These are phyloP conservation scores for Chaetomiaceae sp. DNA, from an alignment of 2,329 filamentous ascomycete species.

Conservation along the genomic window DNA sequence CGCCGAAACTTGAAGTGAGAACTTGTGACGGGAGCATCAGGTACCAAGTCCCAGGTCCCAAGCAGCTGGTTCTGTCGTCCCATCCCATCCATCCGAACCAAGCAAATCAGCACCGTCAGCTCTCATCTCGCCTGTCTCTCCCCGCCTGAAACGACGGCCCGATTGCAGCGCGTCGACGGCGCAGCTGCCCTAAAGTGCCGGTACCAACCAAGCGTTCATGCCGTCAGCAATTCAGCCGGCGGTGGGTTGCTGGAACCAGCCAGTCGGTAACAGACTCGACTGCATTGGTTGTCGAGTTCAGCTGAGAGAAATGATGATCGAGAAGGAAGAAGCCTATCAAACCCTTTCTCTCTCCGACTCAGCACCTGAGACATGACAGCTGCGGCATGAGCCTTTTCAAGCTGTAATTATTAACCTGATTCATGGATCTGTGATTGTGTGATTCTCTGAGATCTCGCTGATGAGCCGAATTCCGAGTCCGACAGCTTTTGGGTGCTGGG, in stretches of 20 bases:
- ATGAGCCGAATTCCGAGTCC: too few relatives aligned
- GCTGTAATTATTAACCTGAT: too few relatives aligned
- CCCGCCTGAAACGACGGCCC: conserved; percentile 6
- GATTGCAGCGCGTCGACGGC: neutral
- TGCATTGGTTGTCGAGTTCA: too few relatives aligned
- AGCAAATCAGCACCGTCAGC: neutral
- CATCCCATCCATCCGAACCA: neutral
- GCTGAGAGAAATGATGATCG: neutral
- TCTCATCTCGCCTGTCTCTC: neutral
- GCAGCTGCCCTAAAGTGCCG: neutral
- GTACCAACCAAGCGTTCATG: too few relatives aligned
- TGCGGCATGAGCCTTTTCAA: too few relatives aligned
- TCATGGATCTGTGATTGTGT: too few relatives aligned
- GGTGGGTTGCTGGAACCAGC: neutral
- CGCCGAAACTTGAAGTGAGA: too few relatives aligned
- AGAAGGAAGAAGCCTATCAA: neutral
- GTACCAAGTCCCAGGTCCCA: neutral
- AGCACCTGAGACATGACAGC: too few relatives aligned
- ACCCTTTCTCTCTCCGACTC: neutral
- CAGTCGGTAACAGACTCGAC: conserved; percentile 8
- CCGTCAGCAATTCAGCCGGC: neutral
- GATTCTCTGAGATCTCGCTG: too few relatives aligned
- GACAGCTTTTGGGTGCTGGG: too few relatives aligned
- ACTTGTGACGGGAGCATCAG: too few relatives aligned
- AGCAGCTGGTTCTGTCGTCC: neutral